phyloP scores from a whole-genome alignment of 1,284 basidiomycete genomes.

The Boletus smithii region DNA sequence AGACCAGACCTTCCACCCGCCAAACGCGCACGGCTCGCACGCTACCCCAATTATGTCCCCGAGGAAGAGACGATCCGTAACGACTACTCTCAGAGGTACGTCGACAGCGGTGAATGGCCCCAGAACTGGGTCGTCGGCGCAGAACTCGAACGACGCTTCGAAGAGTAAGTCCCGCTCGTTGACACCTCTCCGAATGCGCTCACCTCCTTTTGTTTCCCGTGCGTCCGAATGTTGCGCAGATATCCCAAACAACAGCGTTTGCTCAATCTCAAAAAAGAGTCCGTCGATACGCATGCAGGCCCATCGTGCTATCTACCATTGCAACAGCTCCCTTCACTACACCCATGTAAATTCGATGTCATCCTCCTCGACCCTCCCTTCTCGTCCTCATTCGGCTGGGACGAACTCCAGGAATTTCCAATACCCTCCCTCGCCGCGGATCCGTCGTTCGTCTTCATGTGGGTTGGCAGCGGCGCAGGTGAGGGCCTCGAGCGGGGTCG shows the following conservation, averaged over 20 bases:
- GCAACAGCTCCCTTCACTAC: slow-evolving; percentile 51
- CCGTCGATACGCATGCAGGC: slow-evolving; percentile 59
- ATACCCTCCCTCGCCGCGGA: slow-evolving; percentile 85
- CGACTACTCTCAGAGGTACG: slow-evolving; percentile 90
- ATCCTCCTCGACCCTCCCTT: slow-evolving; percentile 92
- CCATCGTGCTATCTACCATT: slow-evolving; percentile 69
- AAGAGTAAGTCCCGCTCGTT: slow-evolving; percentile 68
- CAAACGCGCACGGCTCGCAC: slow-evolving; percentile 64
- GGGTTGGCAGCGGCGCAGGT: slow-evolving; percentile 90
- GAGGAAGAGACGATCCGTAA: slow-evolving; percentile 95
- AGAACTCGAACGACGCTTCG: slow-evolving; percentile 81
- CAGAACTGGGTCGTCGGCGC: slow-evolving; percentile 89
- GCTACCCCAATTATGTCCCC: slow-evolving; percentile 76
- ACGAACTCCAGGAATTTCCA: slow-evolving; percentile 76
- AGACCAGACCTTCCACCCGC: slow-evolving; percentile 62
- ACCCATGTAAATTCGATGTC: slow-evolving; percentile 83
- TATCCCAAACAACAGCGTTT: slow-evolving; percentile 89
- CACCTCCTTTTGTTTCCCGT: background rate
- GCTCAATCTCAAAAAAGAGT: slow-evolving; percentile 72
- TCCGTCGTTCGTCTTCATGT: slow-evolving; percentile 92
- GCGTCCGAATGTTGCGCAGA: slow-evolving; percentile 40
- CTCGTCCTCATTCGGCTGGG: slow-evolving; percentile 80
- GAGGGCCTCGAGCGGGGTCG: slow-evolving; percentile 91
- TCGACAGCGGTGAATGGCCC: slow-evolving; percentile 86
- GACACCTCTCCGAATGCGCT: background rate